Evolutionary conservation across 164 flowering plant species (phyloP), one percentile per base, ranked within the genome.

Genomic region (Sextonia rubra): DNA sequence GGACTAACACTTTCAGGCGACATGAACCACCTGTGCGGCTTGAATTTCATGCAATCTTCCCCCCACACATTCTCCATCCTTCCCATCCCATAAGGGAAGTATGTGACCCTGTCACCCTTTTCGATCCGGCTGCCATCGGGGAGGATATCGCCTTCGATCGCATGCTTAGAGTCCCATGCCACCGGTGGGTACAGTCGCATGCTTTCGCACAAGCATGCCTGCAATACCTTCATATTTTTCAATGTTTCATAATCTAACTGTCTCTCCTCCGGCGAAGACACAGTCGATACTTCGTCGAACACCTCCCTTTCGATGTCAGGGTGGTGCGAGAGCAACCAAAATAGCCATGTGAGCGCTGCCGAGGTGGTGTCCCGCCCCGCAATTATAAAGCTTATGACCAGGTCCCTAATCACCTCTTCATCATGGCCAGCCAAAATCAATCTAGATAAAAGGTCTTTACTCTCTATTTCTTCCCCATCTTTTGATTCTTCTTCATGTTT

Each of bases 91-190:
- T 89, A 90, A 0, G 91, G 96, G 52, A 90, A 87, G 70, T 87
- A 90, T 0, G 91, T 89, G 47, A 89, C 89, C 68, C 90, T 77
- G 48, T 87, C 87, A 0, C 96, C 96, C n/a, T 66, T 76, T 52
- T 60, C 1, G 0, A 90, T 87, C 29, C 3, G 52, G 0, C 90
- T 89, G 14, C 96, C 96, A 66, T 90, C 93, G 3, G 96, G 96
- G 74, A 90, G 76, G 2, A 76, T 60, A 63, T 89, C 93, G 25
- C 69, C 82, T 2, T 1, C 29, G 0, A 7, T 65, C 1, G 93
- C 89, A 60, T 90, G 95, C 74, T 90, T 90, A 12, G 93, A 90
- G 85, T 90, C 95, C 95, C 95, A 89, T 4, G 84, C 85, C n/a
- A 90, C 95, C 3, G 95, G 95, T 9, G 95, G 95, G 63, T 83